Percentiles rank a stretch among this genome's conserved stretches.
phyloP scores from a whole-genome alignment of 1,284 basidiomycete species.

The Ustilago shanxiensis region DNA sequence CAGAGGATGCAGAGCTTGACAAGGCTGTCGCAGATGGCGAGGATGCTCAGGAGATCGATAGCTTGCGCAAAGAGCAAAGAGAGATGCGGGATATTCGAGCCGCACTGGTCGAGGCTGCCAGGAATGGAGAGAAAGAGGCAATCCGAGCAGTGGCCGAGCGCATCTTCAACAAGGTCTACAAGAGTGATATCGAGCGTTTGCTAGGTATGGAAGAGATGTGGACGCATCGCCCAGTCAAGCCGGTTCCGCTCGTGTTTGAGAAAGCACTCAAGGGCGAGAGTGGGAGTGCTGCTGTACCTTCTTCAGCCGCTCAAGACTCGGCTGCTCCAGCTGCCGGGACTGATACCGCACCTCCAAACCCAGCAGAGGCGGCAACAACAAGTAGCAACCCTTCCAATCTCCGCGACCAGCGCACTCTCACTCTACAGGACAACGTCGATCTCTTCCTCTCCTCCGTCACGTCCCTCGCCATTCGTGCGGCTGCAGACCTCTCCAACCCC shows the following conservation, averaged over 20 bases:
- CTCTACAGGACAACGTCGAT: slow-evolving; percentile 59
- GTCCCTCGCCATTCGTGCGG: slow-evolving; percentile 81
- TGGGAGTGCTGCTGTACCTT: neutral
- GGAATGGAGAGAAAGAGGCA: slow-evolving; percentile 7
- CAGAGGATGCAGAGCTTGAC: slow-evolving; percentile 78
- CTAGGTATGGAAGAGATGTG: slow-evolving; percentile 99
- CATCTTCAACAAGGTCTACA: slow-evolving; percentile 92
- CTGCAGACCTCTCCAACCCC: slow-evolving; percentile 76
- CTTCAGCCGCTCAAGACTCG: neutral
- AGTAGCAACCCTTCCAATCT: slow-evolving; percentile 29
- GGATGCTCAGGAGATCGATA: slow-evolving; percentile 89
- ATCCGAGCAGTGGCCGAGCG: slow-evolving; percentile 77
- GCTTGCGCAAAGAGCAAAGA: slow-evolving; percentile 86
- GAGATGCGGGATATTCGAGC: slow-evolving; percentile 85
- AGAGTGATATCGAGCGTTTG: slow-evolving; percentile 86
- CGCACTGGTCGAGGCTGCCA: slow-evolving; percentile 66
- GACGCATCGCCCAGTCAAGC: slow-evolving; percentile 82
- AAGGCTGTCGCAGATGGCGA: slow-evolving; percentile 88
- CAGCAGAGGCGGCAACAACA: neutral
- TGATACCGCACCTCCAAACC: too few relatives aligned
- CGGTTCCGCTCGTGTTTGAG: slow-evolving; percentile 86
- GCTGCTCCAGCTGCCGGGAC: too few relatives aligned
- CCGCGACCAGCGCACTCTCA: slow-evolving; percentile 60
- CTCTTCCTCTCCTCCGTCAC: slow-evolving; percentile 76
- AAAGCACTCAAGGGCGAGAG: slow-evolving; percentile 71